phyloP scores from a whole-genome alignment of 2,329 filamentous ascomycete species.

The Cladosporium sp. region DNA sequence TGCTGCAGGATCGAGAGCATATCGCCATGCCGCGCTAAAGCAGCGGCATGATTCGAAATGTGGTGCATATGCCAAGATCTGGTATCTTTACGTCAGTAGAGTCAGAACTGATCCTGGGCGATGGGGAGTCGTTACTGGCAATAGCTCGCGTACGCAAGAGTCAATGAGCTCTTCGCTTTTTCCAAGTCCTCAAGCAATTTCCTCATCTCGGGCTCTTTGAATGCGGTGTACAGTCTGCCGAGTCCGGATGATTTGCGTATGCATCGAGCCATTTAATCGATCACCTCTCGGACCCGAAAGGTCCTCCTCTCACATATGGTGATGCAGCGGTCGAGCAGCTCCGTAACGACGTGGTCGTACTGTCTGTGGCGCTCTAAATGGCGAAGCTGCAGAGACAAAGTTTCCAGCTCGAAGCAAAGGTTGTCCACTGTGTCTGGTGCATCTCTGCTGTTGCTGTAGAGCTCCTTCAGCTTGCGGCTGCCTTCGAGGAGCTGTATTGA shows the following conservation, averaged over 20 bases:
- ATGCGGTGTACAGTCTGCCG: slow-evolving; percentile 4
- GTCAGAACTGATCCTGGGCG: no score
- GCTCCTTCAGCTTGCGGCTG: slow-evolving; percentile 7
- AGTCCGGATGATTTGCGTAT: background rate
- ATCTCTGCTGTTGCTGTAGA: slow-evolving; percentile 7
- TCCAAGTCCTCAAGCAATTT: slow-evolving; percentile 10
- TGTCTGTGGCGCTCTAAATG: background rate
- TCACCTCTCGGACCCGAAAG: background rate
- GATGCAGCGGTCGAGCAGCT: slow-evolving; percentile 2
- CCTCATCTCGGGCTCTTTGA: slow-evolving; percentile 1
- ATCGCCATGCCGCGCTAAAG: no score
- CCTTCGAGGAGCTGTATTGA: slow-evolving; percentile 12
- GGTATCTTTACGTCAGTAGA: no score
- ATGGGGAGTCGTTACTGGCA: background rate
- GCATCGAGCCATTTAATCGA: background rate
- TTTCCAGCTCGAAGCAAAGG: background rate
- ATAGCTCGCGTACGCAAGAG: background rate
- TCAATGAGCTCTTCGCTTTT: slow-evolving; percentile 2
- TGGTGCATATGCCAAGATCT: no score
- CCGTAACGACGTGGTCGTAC: background rate
- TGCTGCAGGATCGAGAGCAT: no score
- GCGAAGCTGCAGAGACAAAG: background rate
- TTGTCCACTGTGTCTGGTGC: background rate
- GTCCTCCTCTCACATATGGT: background rate
- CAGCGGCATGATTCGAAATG: no score